Evolutionary conservation across 805 yeast species (phyloP), one percentile per base, ranked within the genome.

Genomic region (Metschnikowia cubensis): DNA sequence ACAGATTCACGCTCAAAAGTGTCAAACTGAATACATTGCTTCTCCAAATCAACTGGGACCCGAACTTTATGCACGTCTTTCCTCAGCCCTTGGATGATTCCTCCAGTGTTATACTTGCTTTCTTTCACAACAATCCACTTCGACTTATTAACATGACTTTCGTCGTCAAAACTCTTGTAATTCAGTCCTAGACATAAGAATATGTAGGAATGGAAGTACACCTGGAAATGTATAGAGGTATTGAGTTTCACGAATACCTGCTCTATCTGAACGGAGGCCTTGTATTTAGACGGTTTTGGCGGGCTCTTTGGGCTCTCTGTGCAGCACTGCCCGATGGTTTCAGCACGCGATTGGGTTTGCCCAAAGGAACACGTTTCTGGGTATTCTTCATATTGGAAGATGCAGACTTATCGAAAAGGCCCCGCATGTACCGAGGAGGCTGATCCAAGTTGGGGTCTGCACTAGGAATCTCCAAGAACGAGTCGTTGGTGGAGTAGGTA

Each of bases 1-100:
- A 83, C 43, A 76, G 77, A 52, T 77, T 83, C 51, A 79, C 65
- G 20, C 64, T 77, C 53, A 70, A 67, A 25, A 60, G 71, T 15
- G 66, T 76, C 48, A 72, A 70, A 49, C 72, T 33, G n/a, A 75
- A 76, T 25, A 64, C 76, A 2, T 69, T 84, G 2, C 67, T 85
- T 3, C 73, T 84, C 0, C 76, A 25, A 25, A 8, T 25, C 29
- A 25, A 8, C 11, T 25, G 11, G 11, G 4, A 10, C 11, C 11
- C 11, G 11, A 3, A 25, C 29, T 25, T 25, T 25, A 25, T 25
- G 29, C 4, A 25, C 0, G 4, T 25, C 11, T 25, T 3, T 4
- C 11, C 29, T 10, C 11, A 25, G 29, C 8, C 29, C 29, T 25
- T 8, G 11, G 8, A 25, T 25, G 4, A 3, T 25, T 25, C 29